Evolutionary conservation across 768 basidiomycete species (phyloP), one percentile per base, ranked within the genome.

Genomic region (Mycena albidolilacea): DNA sequence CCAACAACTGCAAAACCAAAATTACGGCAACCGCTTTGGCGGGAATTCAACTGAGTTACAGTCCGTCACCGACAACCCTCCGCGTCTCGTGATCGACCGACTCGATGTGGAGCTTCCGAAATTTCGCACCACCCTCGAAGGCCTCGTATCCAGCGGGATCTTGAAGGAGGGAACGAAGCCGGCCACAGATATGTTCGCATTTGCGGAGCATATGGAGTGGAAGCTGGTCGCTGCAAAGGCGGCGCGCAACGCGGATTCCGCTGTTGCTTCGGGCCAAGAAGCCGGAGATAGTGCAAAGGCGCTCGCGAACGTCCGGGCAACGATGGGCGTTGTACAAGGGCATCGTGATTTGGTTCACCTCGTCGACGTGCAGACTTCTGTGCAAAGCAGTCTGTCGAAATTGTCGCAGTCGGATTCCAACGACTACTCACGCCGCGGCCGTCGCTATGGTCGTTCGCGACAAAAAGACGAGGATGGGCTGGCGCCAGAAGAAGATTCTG

Each of bases 331-430:
- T 37, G 72, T 76, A 3, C 75, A 70, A 10, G 73, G 72, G 30
- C 80, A 81, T 35, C 76, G 72, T 21, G 57, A 80, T 35, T 69
- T 83, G n/a, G 81, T 85, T 21, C 82, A 81, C 68, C 79, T 85
- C 4, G 64, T 84, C 41, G 83, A 85, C 72, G 83, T 83, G 6
- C 84, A 84, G 76, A 79, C 73, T 43, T 84, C 83, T 7, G 82
- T 85, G 14, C 79, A 80, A 55, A 74, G 75, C 48, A 75, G 75
- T 62, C 72, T 84, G 77, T n/a, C 55, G 44, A 52, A 70, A 14
- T 38, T 55, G 30, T n/a, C 35, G 65, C 19, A 52, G n/a, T n/a
- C 37, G 19, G 52, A 44, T 23, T 15, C 23, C 15, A 19, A 7
- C 2, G 52, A 23, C 50, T 23, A 23, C 50, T 21, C 50, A 21